Evolutionary conservation across 805 yeast species (phyloP).

Genomic region (Pichia phayaonensis): DNA sequence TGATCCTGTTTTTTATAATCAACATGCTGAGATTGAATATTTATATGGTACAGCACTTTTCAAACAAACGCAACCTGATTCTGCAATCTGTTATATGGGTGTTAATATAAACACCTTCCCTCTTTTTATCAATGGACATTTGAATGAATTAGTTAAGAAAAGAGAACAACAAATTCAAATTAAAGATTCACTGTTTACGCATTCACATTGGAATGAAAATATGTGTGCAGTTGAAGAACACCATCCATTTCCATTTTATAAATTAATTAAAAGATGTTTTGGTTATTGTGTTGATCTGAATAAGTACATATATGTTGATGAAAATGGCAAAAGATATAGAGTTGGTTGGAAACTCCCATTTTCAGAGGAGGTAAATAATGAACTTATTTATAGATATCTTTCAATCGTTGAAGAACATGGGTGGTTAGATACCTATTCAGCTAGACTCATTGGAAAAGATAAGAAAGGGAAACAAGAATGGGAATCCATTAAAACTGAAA

Average conservation of each 20-base stretch:
- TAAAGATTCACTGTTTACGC: neutral
- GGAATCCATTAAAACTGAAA: neutral
- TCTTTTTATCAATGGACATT: neutral
- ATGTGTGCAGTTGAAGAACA: neutral
- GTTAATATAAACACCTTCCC: neutral
- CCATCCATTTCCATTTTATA: neutral
- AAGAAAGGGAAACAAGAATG: neutral
- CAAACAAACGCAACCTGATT: neutral
- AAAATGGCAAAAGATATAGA: neutral
- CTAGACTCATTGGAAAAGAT: neutral
- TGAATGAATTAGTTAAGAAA: neutral
- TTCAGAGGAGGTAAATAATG: neutral
- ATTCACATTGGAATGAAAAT: neutral
- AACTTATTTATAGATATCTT: neutral
- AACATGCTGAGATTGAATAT: neutral
- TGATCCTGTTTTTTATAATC: neutral
- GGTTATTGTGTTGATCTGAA: neutral
- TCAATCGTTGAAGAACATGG: neutral
- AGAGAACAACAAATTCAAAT: neutral
- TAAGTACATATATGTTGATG: neutral
- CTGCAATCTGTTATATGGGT: neutral
- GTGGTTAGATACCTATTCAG: neutral
- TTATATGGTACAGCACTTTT: neutral
- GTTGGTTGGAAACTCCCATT: neutral
- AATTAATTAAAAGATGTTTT: neutral